Base-by-base conservation (phyloP, 1,139 yeast genomes). In the Geotrichum siamense region DNA sequence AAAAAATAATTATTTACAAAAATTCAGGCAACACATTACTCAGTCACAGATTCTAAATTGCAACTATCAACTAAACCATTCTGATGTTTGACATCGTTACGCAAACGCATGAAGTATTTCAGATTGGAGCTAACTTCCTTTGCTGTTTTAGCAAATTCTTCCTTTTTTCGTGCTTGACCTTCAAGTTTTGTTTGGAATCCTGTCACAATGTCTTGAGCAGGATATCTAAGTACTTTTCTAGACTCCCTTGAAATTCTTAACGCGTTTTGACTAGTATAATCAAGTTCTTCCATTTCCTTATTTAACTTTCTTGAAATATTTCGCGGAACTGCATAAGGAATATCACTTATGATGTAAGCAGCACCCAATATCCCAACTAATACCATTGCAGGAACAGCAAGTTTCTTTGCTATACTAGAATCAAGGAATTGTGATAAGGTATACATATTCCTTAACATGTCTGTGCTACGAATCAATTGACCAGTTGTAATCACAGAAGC, bases 251-350 rank as follows among this genome's bases (percentile, higher is more conserved):
- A 71, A 9, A 91, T 76, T 50, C 98, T 72, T 44, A 74, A 74
- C 2, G 96, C 79, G 60, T 89, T 89, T 35, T 70, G 60, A 55
- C 83, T 93, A 9, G 83, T 78, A 56, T 86, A 91, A 49, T 87
- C 96, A 55, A 79, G 64, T 17, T 73, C 76, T 29, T 70, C 67
- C 29, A 91, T 69, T 55, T 82, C 83, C 6, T 59, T 60, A 51
- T 74, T 75, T 52, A 89, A 75, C 62, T 83, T 86, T 44, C 72
- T 70, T 0, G 94, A 86, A 49, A 87, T 73, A 48, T 87, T 87
- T 54, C 87, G 71, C 20, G 96, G 94, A 55, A 85, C 76, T 0
- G 97, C 95, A 54, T 82, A 76, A 2, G 96, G 96, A 15, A 93
- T 78, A 60, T 91, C 98, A 45, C 71, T 70, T 10, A 86, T 66